Base-by-base conservation (phyloP, 2,329 filamentous ascomycete genomes). In the Chalaropsis ovoidea region DNA sequence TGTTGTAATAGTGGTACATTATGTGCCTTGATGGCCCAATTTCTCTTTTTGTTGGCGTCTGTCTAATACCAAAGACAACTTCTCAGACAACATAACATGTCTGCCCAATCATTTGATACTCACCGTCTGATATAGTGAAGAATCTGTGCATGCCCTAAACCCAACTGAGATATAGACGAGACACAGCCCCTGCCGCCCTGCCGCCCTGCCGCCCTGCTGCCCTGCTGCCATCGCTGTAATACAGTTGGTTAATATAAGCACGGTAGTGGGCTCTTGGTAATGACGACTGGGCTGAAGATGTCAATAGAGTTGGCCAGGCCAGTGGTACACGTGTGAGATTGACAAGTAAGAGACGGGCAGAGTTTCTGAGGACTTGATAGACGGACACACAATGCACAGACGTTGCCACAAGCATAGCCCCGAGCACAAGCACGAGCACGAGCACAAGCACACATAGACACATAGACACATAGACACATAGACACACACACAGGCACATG, bases 21-120 rank as follows among this genome's bases (percentile, higher is more conserved):
- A 15, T 56, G 52, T 31, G 52, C 27, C 52, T 56, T 27, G 22
- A 43, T 43, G 17, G 42, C 42, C 17, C 17, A 15, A n/a, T 15
- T 31, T n/a, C 6, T 31, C 31, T 31, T 56, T n/a, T 56, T 24
- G 15, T 31, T 5, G 27, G 52, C 22, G 15, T 56, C 42, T 56
- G 52, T 31, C 22, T 27, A 56, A 56, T 56, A 31, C 15, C 19
- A 54, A 31, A 31, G 52, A 56, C 22, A 7, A 11, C 15, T 56
- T 15, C 22, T 31, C 24, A 56, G 52, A 56, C 24, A 56, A 56
- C 17, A 56, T 24, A 49, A 49, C 31, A 2, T 56, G 52, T 56
- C 52, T 56, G 52, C 24, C 52, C 52, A 56, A 56, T 35, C 24
- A 56, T 56, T 31, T 31, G 52, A 56, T 56, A 56, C 22, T 56